Evolutionary conservation across 2,329 filamentous ascomycete genomes (phyloP), one percentile per base, ranked within the genome.

Genomic region (Aspergillus transmontanensis): DNA sequence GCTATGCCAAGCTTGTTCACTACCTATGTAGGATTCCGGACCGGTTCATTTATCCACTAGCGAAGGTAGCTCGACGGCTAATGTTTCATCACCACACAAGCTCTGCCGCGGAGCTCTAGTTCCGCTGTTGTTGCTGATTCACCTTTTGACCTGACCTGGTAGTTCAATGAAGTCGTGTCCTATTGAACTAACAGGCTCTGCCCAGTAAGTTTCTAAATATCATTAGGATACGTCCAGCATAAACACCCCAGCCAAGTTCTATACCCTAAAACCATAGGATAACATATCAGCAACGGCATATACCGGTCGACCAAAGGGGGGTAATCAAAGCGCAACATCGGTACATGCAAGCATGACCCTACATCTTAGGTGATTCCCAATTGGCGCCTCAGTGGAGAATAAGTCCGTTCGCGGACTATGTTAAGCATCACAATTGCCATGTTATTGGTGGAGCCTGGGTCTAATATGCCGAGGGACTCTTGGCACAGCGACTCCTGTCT

Each of bases 391-490:
- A n/a, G 39, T 41, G 39, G 39, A 28, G 12, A 28, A 28, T 9
- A 6, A 14, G 19, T 7, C 12, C 14, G 23, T 26, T 19, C 5
- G 12, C 21, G 1, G 4, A 9, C 12, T 48, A 51, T 32, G 28
- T 32, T 32, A 32, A 51, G 28, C 14, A 7, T 6, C 7, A n/a
- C 9, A 51, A 34, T n/a, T n/a, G 9, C 48, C 48, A 34, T 32
- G 7, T 12, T 21, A 55, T 55, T 55, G 51, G 51, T 55, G 51
- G 51, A 34, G 3, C 12, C 32, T 9, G 32, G 6, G 11, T 9
- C 3, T 26, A 55, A 55, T 55, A 36, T 39, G n/a, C 51, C 32
- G 51, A 55, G 34, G 51, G 51, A n/a, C 32, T 55, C 51, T 55
- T 55, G 51, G 51, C 51, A 26, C 12, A 11, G 28, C 12, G 10